phyloP scores from a whole-genome alignment of 371 early-diverging fungal genomes.

The Mucor saturninus region DNA sequence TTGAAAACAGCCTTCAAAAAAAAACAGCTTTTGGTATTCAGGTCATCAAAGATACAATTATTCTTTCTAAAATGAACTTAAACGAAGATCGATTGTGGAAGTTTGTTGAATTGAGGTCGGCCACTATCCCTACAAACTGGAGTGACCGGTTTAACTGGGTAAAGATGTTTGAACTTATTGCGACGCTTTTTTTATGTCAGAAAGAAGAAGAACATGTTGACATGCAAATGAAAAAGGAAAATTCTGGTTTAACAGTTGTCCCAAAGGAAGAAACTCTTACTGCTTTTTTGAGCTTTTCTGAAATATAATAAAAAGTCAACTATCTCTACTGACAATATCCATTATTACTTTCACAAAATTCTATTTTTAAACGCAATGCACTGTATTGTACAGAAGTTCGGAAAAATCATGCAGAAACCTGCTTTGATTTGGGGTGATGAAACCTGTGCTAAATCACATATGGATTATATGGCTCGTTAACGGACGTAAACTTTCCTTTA shows the following conservation, averaged over 20 bases:
- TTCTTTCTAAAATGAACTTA: slow-evolving; percentile 6
- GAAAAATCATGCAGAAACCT: too few species aligned
- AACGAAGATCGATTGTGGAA: slow-evolving; percentile 11
- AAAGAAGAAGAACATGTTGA: slow-evolving; percentile 17
- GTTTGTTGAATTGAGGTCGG: slow-evolving; percentile 65
- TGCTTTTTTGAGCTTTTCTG: slow-evolving; percentile 13
- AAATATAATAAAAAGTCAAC: slow-evolving; percentile 15
- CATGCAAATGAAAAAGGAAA: slow-evolving; percentile 15
- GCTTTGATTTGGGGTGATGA: too few species aligned
- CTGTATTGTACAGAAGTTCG: too few species aligned
- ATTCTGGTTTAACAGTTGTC: slow-evolving; percentile 5
- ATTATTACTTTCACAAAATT: too few species aligned
- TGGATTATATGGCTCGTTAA: too few species aligned
- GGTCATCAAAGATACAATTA: neutral
- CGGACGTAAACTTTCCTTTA: too few species aligned
- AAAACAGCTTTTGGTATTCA: too few species aligned
- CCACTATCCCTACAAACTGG: slow-evolving; percentile 69
- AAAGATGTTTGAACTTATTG: slow-evolving; percentile 41
- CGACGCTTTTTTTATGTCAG: slow-evolving; percentile 11
- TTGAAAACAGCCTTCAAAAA: too few species aligned
- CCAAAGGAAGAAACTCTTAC: slow-evolving; percentile 18
- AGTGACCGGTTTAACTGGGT: slow-evolving; percentile 77
- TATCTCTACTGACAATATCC: slow-evolving; percentile 7
- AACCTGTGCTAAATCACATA: too few species aligned
- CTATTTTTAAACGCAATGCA: too few species aligned